These are phyloP conservation scores for Penicilliopsis zonata DNA, from an alignment of 495 filamentous ascomycete genomes.

Conservation along the genomic window DNA sequence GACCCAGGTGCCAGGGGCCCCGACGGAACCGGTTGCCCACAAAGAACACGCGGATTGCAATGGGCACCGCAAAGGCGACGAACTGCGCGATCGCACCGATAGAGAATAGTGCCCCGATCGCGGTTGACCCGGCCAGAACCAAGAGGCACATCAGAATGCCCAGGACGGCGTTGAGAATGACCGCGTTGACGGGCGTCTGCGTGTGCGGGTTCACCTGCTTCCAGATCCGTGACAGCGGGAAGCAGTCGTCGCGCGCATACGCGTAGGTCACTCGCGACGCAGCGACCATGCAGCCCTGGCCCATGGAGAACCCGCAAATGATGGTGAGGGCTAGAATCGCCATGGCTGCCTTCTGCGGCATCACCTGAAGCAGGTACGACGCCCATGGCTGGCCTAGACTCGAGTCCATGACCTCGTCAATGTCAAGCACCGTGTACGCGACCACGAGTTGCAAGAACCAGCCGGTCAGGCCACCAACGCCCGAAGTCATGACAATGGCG, in stretches of 20 bases:
- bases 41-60: slow-evolving; percentile 63
- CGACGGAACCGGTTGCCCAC: slow-evolving; percentile 57
- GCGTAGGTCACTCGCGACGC: slow-evolving; percentile 70
- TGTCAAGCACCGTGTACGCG: slow-evolving; percentile 67
- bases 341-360: slow-evolving; percentile 54
- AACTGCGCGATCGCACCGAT: slow-evolving; percentile 68
- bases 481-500: slow-evolving; percentile 65
- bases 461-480: slow-evolving; percentile 54
- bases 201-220: slow-evolving; percentile 56
- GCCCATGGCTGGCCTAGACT: slow-evolving; percentile 68
- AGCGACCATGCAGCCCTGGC: slow-evolving; percentile 74
- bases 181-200: slow-evolving; percentile 65
- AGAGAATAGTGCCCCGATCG: slow-evolving; percentile 64
- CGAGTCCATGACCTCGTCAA: slow-evolving; percentile 45
- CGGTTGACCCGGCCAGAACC: slow-evolving; percentile 53
- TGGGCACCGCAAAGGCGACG: slow-evolving; percentile 63
- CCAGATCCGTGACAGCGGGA: slow-evolving; percentile 51
- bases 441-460: slow-evolving; percentile 70
- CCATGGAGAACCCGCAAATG: slow-evolving; percentile 69
- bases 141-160: slow-evolving; percentile 55
- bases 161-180: slow-evolving; percentile 57
- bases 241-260: slow-evolving; percentile 69
- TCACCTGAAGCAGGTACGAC: slow-evolving; percentile 57
- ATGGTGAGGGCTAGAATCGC: slow-evolving; percentile 60
- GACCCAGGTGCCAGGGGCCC: slow-evolving; percentile 66